Base-by-base conservation (phyloP, 192 early-diverging fungal genomes). In the Rhizophagus clarus region DNA sequence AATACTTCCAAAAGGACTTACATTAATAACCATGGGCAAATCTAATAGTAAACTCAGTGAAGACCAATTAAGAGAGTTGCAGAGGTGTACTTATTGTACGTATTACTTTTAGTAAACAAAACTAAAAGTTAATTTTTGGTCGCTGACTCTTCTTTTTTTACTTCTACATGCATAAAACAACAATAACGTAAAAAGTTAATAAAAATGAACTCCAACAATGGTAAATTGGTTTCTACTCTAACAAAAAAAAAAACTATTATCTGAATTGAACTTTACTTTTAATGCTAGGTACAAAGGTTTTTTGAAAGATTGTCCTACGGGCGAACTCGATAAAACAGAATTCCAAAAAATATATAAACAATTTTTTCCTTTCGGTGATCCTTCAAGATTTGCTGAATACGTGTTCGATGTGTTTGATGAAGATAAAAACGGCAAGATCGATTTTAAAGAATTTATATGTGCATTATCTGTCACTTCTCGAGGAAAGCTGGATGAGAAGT, bases 331-430 rank as follows among this genome's bases (percentile, higher is more conserved):
- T 88, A 90, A 92, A 81, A 85, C 91, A 4, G 93, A 96, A 79
- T 97, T 98, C 79, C 93, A 92, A 84, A 92, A 94, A 71, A 96
- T 97, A 72, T 98, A 97, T 87, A 97, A 97, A 85, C 94, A 95
- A 79, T 97, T 95, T 82, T 98, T 98, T 80, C 96, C 97, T n/a
- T 97, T 98, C 83, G 97, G 97, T 32, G 95, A 98, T 83, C 90
- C 95, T 8, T 91, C 93, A 61, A 88, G 89, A 61, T 98, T 96
- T 85, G 94, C 97, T 11, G 94, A 97, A 84, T 92, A 92, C 81
- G 95, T 96, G 2, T 97, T 98, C 82, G 90, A 95, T 81, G 93
- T 96, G 60, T 95, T 98, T 84, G 97, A 98, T 81, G 86, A 84
- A 47, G 94, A 98, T 84, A 93, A 94, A 85, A 94, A 96, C 83